Evolutionary conservation across 2,329 filamentous ascomycete species (phyloP), one percentile per base, ranked within the genome.

Genomic region (Blastomyces percursus): DNA sequence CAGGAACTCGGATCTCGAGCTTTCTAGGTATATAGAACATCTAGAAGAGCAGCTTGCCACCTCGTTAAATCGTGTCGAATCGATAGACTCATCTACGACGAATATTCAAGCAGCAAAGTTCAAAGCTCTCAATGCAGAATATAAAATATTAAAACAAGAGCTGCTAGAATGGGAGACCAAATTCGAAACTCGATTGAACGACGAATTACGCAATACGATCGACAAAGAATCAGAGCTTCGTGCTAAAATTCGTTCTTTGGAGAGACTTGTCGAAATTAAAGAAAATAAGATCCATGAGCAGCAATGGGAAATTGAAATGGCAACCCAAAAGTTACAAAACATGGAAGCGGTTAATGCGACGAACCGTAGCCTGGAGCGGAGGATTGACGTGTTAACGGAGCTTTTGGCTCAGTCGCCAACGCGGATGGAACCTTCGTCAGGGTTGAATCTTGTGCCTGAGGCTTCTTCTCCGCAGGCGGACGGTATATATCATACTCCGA

Each of bases 11-110:
- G 75, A 73, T 64, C 75, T 73, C 60, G 77, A 79, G 63, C 73
- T 74, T 11, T 71, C 75, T 32, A 73, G 75, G 62, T 80, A 81
- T 67, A 79, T 81, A 64, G 78, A 80, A 59, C 78, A 80, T 67
- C 75, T 81, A 14, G 79, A 81, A 62, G 70, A 72, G 24, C 76
- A 80, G 65, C 68, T 81, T 30, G 73, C 74, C 21, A 70, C 75
- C 19, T 71, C 74, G 12, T 75, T 80, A 52, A 70, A 70, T 8
- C 74, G 74, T 61, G 66, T 76, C 44, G 73, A 75, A 27, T 71
- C 74, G 19, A 68, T 74, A 57, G 75, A 72, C 42, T 78, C 77
- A n/a, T 75, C 78, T 2, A 66, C 71, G 5, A 70, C 69, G 7
- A 72, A 75, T 59, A 69, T 71, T 54, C 72, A 75, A 54, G 71